Evolutionary conservation across 345 rosid species (phyloP).

Genomic region (Eucalyptus marginata): DNA sequence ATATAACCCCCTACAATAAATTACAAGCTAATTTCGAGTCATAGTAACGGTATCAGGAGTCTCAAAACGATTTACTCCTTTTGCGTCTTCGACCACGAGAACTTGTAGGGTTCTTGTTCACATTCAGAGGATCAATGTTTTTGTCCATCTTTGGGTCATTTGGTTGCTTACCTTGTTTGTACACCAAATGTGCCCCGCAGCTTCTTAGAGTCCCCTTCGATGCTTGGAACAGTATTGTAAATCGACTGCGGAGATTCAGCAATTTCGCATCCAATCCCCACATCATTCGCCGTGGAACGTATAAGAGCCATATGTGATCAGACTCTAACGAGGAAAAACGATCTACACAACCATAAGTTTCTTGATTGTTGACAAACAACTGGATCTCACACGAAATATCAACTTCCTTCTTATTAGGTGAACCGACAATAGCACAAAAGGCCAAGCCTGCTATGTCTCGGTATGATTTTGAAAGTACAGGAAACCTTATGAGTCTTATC

Average conservation of each 20-base stretch:
- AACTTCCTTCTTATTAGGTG: neutral
- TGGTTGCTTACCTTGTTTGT: neutral
- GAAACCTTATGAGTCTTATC: neutral
- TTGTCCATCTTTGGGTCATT: neutral
- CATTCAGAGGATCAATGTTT: neutral
- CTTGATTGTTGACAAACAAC: neutral
- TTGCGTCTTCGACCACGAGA: neutral
- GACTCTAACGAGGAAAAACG: neutral
- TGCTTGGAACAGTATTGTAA: neutral
- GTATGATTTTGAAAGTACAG: neutral
- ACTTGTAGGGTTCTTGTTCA: neutral
- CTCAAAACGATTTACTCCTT: neutral
- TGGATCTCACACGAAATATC: neutral
- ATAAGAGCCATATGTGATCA: neutral
- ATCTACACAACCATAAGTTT: neutral
- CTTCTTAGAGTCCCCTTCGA: neutral
- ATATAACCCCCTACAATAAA: neutral
- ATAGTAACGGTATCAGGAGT: neutral
- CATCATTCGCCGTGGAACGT: neutral
- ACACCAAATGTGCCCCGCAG: neutral
- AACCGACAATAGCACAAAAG: neutral
- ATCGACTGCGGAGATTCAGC: accelerated
- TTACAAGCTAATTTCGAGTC: neutral
- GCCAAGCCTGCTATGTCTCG: neutral
- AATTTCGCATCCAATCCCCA: neutral